Evolutionary conservation across 495 filamentous ascomycete species (phyloP), one percentile per base, ranked within the genome.

Genomic region (Astrothelium subdiscretum): DNA sequence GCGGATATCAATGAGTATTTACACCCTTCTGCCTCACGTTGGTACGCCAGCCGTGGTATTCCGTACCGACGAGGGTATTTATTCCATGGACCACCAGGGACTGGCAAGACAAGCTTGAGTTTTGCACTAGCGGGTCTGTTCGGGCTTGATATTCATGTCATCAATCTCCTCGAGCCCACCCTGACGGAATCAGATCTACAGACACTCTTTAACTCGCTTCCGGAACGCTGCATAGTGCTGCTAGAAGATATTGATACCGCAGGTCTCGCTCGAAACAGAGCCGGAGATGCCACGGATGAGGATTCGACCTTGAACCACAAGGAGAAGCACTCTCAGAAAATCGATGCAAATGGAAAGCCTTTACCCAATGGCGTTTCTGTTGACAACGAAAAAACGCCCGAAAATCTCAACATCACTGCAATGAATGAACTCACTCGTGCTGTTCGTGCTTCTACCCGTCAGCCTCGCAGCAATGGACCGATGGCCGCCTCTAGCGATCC

Each of bases 1-100:
- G 73, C 78, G 18, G 92, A 97, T 71, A 89, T 96, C 71, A 90
- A 91, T 72, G 91, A 96, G 67, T 97, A 92, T 67, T 75, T 96
- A 6, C 85, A 90, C 62, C 85, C 88, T 0, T 76, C 79, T 1
- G 91, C 87, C 1, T 72, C 72, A 57, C 70, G 72, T 15, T 96
- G 90, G 91, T 94, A 94, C 65, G 83, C 87, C 0, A 84, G 85
- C 57, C 80, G 89, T 0, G 90, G 74, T 18, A 74, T 77, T 15
- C 74, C 74, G 0, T 77, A 77, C 54, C 65, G 74, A n/a, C 63
- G 74, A 1, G 74, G 74, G 15, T 75, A 75, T 63, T 69, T 77
- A 26, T 77, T 77, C 58, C 66, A 73, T 59, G 74, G 74, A 1
- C 68, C 72, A 15, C 74, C 74, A 1, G 74, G 74, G 8, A 77